Percentiles rank a stretch among this genome's conserved stretches.
Conservation (phyloP, 2,329 filamentous ascomycete genomes). For the Cladobotryum protrusum region DNA sequence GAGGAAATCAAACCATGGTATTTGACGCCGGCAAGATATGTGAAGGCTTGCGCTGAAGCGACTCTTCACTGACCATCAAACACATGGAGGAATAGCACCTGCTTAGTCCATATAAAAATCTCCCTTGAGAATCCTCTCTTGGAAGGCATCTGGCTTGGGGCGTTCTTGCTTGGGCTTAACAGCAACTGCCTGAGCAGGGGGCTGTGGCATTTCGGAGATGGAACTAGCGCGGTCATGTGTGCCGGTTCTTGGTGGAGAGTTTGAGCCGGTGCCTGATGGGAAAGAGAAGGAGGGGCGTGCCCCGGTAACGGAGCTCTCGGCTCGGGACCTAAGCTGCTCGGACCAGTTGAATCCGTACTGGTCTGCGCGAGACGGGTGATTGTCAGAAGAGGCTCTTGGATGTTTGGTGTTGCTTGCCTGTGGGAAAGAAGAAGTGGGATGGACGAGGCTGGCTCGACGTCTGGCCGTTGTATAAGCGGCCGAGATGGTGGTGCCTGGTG, state of each 20-base stretch:
- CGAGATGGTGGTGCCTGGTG: constrained; percentile 24
- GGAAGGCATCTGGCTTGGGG: constrained; percentile 84
- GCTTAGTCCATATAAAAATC: constrained; percentile 93
- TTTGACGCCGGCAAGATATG: no score
- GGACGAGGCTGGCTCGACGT: constrained; percentile 31
- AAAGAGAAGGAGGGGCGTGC: constrained; percentile 54
- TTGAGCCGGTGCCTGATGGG: constrained; percentile 37
- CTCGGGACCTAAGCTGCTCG: constrained; percentile 87
- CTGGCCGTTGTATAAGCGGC: constrained; percentile 28
- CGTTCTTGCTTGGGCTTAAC: constrained; percentile 42
- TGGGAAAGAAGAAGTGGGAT: constrained; percentile 29
- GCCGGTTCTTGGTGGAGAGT: constrained; percentile 30
- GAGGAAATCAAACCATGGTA: no score
- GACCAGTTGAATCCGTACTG: constrained; percentile 91
- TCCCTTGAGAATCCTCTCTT: constrained; percentile 94
- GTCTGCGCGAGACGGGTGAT: constrained; percentile 58
- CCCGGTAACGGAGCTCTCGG: constrained; percentile 67
- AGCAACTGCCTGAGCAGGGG: constrained; percentile 45
- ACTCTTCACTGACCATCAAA: no score
- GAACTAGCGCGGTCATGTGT: constrained; percentile 64
- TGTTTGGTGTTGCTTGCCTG: constrained; percentile 56
- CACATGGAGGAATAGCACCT: no score
- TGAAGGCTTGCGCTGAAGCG: no score
- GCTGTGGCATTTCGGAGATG: constrained; percentile 56
- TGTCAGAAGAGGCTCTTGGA: constrained; percentile 60